phyloP scores from a whole-genome alignment of 177 flowering plant species.

The Vitis hybrid region DNA sequence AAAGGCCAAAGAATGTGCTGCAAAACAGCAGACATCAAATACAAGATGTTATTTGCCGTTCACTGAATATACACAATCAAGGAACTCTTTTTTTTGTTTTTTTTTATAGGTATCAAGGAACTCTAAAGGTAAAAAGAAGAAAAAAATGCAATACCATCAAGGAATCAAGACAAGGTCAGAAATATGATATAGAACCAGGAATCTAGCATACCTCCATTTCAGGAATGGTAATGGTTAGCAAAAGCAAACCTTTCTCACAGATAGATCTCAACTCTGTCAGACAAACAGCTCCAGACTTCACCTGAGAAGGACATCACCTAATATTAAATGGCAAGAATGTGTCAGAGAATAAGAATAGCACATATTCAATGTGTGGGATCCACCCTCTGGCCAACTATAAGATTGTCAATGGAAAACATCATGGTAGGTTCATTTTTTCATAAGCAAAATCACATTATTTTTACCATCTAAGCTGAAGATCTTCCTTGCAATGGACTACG shows the following conservation, averaged over 20 bases:
- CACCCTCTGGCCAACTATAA: too few species aligned
- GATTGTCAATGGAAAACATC: too few species aligned
- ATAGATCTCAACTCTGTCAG: constrained; percentile 62
- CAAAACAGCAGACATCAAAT: constrained; percentile 11
- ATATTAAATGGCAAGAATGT: constrained; percentile 5
- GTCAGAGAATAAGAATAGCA: too few species aligned
- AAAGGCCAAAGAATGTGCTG: constrained; percentile 97
- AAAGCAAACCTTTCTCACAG: constrained; percentile 89
- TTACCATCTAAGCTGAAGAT: too few species aligned
- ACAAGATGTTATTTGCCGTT: background rate
- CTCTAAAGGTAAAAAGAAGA: too few species aligned
- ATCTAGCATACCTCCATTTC: constrained; percentile 87
- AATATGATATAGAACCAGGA: background rate
- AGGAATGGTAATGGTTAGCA: constrained; percentile 88
- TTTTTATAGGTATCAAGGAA: too few species aligned
- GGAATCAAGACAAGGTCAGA: background rate
- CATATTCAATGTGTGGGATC: too few species aligned
- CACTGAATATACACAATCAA: background rate
- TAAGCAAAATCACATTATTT: too few species aligned
- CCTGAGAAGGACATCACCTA: constrained; percentile 41
- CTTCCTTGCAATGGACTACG: too few species aligned
- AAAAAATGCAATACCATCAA: background rate
- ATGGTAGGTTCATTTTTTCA: too few species aligned
- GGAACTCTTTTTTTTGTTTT: background rate
- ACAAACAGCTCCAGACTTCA: constrained; percentile 50